These are phyloP conservation scores for Hypoxylon rickii DNA, from an alignment of 495 filamentous ascomycete genomes.

Conservation along the genomic window DNA sequence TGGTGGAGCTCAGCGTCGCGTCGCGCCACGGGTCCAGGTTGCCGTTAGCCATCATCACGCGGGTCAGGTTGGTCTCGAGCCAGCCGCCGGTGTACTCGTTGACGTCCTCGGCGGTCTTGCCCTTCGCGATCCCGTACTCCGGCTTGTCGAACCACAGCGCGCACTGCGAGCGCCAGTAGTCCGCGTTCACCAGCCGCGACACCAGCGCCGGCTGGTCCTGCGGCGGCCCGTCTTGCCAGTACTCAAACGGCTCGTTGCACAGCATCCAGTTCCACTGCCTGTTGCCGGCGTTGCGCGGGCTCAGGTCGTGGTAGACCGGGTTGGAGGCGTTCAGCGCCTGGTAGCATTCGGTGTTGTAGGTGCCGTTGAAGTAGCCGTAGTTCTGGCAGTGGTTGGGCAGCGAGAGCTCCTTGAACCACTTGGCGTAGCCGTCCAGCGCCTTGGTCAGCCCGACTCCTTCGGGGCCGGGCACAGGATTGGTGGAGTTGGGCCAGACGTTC, in stretches of 20 bases:
- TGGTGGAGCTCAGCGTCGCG: slow-evolving; percentile 42
- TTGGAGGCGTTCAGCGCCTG: slow-evolving; percentile 62
- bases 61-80: slow-evolving; percentile 57
- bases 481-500: slow-evolving; percentile 38
- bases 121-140: slow-evolving; percentile 55
- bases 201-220: slow-evolving; percentile 48
- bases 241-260: slow-evolving; percentile 68
- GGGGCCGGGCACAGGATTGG: slow-evolving; percentile 39
- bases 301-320: slow-evolving; percentile 60
- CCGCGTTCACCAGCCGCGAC: slow-evolving; percentile 58
- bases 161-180: slow-evolving; percentile 66
- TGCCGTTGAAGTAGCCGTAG: slow-evolving; percentile 53
- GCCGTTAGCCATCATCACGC: slow-evolving; percentile 66
- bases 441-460: slow-evolving; percentile 52
- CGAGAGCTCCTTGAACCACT: slow-evolving; percentile 53
- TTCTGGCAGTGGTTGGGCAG: slow-evolving; percentile 51
- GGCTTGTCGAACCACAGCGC: slow-evolving; percentile 60
- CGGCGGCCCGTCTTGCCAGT: slow-evolving; percentile 64
- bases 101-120: slow-evolving; percentile 57
- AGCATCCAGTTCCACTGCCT: slow-evolving; percentile 69
- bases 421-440: slow-evolving; percentile 55
- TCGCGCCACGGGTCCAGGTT: slow-evolving; percentile 51
- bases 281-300: slow-evolving; percentile 55
- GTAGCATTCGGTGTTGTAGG: slow-evolving; percentile 57
- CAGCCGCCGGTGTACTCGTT: slow-evolving; percentile 67